Base-by-base conservation (phyloP, 2,329 filamentous ascomycete genomes). In the Aureobasidium sp. region DNA sequence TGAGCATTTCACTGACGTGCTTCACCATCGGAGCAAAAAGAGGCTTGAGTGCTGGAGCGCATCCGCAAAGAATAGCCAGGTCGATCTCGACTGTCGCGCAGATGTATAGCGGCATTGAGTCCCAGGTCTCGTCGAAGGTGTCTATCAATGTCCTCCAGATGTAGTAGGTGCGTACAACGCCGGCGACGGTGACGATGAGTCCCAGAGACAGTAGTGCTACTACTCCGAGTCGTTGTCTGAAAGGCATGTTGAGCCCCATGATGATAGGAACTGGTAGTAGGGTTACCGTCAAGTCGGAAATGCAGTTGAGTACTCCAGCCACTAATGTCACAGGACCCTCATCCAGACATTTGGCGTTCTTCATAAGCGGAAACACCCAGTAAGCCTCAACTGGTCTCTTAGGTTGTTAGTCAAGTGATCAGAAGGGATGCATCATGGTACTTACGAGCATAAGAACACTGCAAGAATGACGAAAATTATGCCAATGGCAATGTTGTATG, bases 31-130 rank as follows among this genome's bases (percentile, higher is more conserved):
- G 54, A 18, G 53, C 45, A 20, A 66, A 69, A 56, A 79, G 68
- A 4, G 76, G 71, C 51, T 78, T 77, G 55, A 77, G 72, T 2
- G 77, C 73, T 36, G 77, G 77, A 11, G 75, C 77, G 63, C 77
- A 79, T 48, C 77, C 77, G 68, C 77, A 79, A 23, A 79, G 76
- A 74, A 84, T 77, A 13, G 79, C 81, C 9, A 84, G 67, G 66
- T 84, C 80, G 11, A 83, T 79, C 68, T 84, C 82, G 3, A 84
- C 77, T 0, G 80, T 77, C 6, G 81, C 80, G 50, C 76, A 76
- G n/a, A 84, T 82, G 80, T 81, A 84, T 0, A 84, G 71, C 8
- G 80, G 79, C 72, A 81, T 83, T 6, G 79, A 74, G 62, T 76
- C 79, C 82, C 81, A 84, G 3, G 80, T 82, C 63, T 77, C 75